Evolutionary conservation across 2,329 filamentous ascomycete species (phyloP), one percentile per base, ranked within the genome.

Genomic region (Aspergillus cejpii): DNA sequence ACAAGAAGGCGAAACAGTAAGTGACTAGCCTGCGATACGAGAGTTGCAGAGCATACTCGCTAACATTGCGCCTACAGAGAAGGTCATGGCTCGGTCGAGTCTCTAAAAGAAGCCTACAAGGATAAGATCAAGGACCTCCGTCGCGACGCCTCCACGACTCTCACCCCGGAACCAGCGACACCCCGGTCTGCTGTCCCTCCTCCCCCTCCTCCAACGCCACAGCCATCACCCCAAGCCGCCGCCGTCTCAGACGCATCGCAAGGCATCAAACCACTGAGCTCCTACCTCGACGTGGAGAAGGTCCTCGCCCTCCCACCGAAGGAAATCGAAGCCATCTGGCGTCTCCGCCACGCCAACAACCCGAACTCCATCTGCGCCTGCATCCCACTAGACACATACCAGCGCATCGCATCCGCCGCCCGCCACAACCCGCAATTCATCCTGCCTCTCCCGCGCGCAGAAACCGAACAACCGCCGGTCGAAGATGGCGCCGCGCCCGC

Each of bases 261-360:
- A 4, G 78, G 78, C 40, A 72, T 84, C 51, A 85, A 83, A 61
- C 79, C 81, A 0, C 75, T 87, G 11, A 74, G 74, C 47, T 79
- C 80, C 36, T 87, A 79, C 68, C 71, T 98, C 59, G 85, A 97
- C 70, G 74, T 97, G 39, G 74, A 81, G 48, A 97, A 96, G 66
- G 81, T 81, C 43, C 76, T 78, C 42, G 65, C 71, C 37, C 81
- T 97, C 3, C 85, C 90, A 0, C 71, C 78, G 14, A 84, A 87
- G 64, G 90, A 97, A 65, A 83, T 98, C 44, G 83, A 88, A 58
- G 80, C 83, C 24, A 77, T 97, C 57, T 98, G 92, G 92, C 86
- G 91, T 19, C 79, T 95, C 20, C 85, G 87, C 41, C 87, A 96
- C 71, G 84, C 88, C 31, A 68, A 76, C 12, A 81, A 85, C 53